phyloP scores from a whole-genome alignment of 164 flowering plant genomes.

The grape (Vitis vinifera) region DNA sequence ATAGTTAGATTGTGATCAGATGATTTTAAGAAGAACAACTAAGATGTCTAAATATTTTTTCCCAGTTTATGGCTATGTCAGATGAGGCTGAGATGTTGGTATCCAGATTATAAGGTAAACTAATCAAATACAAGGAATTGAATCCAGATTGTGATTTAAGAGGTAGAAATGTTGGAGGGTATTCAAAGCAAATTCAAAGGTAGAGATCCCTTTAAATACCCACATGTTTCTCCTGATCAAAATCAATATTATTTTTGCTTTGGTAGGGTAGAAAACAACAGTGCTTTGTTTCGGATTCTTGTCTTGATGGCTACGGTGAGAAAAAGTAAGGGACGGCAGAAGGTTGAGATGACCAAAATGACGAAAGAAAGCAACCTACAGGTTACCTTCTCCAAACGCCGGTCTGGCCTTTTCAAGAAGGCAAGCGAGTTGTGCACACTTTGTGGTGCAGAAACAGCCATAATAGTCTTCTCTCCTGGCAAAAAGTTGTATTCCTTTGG shows the following conservation, averaged over 20 bases:
- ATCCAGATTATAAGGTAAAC: too few relatives aligned
- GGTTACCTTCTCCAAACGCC: slow-evolving; percentile 78
- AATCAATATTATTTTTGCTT: background rate
- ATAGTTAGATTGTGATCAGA: too few relatives aligned
- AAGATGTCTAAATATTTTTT: too few relatives aligned
- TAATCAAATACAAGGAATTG: too few relatives aligned
- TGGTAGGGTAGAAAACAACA: background rate
- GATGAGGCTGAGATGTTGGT: too few relatives aligned
- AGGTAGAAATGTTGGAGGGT: too few relatives aligned
- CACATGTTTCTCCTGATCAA: too few relatives aligned
- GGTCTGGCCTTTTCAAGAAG: slow-evolving; percentile 72
- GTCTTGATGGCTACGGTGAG: slow-evolving; percentile 23
- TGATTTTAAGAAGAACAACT: too few relatives aligned
- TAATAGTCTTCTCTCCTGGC: slow-evolving; percentile 73
- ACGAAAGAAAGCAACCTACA: slow-evolving; percentile 42
- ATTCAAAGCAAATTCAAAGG: too few relatives aligned
- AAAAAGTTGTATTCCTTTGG: slow-evolving; percentile 70
- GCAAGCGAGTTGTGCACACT: slow-evolving; percentile 78
- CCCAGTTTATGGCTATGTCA: too few relatives aligned
- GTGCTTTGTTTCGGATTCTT: slow-evolving; percentile 1
- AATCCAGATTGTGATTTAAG: too few relatives aligned
- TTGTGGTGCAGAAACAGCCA: slow-evolving; percentile 59
- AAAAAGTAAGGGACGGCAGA: slow-evolving; percentile 59
- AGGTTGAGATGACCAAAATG: slow-evolving; percentile 54
- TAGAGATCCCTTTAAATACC: too few relatives aligned